phyloP scores from a whole-genome alignment of 768 basidiomycete species.

The Termitomyces sp. region DNA sequence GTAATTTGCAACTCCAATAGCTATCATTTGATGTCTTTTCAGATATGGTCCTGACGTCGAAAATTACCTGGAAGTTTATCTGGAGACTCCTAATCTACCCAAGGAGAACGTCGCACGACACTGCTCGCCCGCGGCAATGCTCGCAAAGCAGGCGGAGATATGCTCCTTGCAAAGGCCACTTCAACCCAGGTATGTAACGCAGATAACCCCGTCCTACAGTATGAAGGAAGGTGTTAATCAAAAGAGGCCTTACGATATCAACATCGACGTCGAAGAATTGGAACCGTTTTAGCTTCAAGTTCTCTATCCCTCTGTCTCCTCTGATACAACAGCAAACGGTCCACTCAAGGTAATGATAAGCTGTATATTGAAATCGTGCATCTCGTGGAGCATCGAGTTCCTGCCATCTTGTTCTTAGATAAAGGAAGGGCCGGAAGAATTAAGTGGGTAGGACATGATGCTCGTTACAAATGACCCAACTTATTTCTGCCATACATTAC shows the following conservation, averaged over 20 bases:
- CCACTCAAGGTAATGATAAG: no score
- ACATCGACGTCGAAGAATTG: background rate
- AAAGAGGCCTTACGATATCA: background rate
- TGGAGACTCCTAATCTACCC: slow-evolving; percentile 53
- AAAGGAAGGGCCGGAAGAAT: slow-evolving; percentile 61
- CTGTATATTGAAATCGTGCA: background rate
- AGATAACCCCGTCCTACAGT: background rate
- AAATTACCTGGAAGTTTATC: slow-evolving; percentile 59
- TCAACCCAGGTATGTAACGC: no score
- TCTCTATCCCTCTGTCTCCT: background rate
- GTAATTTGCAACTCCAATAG: background rate
- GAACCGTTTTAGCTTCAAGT: background rate
- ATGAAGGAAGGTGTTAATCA: background rate
- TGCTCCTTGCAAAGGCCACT: slow-evolving; percentile 50
- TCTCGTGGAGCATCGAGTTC: slow-evolving; percentile 18
- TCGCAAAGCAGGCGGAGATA: slow-evolving; percentile 48
- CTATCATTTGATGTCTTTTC: slow-evolving; percentile 1
- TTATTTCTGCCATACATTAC: slow-evolving; percentile 4
- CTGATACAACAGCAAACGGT: background rate
- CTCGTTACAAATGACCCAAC: no score
- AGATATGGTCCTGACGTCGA: slow-evolving; percentile 65
- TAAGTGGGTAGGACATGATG: slow-evolving; percentile 23
- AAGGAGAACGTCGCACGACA: slow-evolving; percentile 46
- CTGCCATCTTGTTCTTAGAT: slow-evolving; percentile 32
- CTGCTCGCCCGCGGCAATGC: slow-evolving; percentile 56